A percentile compares a stretch with the other conserved stretches of the same genome.
These are phyloP conservation scores for Phytophthora tubulina DNA, from an alignment of 352 stramenopile genomes.

Conservation along the genomic window DNA sequence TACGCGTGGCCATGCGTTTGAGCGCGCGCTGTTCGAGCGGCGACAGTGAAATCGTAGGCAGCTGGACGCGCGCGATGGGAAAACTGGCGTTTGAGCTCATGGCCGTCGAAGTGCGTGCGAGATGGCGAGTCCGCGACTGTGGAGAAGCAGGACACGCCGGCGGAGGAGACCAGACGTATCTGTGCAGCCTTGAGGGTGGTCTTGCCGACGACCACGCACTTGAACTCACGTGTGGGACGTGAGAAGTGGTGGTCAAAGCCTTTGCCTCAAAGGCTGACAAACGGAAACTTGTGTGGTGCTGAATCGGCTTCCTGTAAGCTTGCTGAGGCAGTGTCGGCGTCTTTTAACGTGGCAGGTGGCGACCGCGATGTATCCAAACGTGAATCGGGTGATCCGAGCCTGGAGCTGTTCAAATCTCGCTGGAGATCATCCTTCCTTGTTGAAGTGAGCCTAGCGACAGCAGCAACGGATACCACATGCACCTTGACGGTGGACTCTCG, in stretches of 20 bases:
- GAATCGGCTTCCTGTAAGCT: neutral
- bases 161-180: conserved; percentile 3
- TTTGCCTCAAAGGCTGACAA: neutral
- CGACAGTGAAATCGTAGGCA: conserved; percentile 37
- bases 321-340: neutral
- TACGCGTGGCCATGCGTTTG: conserved; percentile 33
- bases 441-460: conserved; percentile 10
- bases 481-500: neutral
- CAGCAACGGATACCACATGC: neutral
- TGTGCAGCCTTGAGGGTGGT: conserved; percentile 11
- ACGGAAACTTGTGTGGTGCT: neutral
- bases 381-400: neutral
- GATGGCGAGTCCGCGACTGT: conserved; percentile 10
- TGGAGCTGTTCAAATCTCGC: neutral
- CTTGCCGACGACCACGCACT: conserved; percentile 7
- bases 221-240: conserved; percentile 10
- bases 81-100: conserved; percentile 34
- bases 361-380: conserved; percentile 12
- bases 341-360: neutral
- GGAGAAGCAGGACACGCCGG: conserved; percentile 1
- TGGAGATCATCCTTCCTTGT: neutral
- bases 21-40: conserved; percentile 26
- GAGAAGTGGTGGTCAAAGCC: conserved; percentile 6
- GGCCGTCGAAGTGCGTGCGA: neutral
- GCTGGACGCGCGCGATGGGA: conserved; percentile 37